Evolutionary conservation across 2,329 filamentous ascomycete species (phyloP), one percentile per base, ranked within the genome.

Genomic region (Spiromastix sp.): DNA sequence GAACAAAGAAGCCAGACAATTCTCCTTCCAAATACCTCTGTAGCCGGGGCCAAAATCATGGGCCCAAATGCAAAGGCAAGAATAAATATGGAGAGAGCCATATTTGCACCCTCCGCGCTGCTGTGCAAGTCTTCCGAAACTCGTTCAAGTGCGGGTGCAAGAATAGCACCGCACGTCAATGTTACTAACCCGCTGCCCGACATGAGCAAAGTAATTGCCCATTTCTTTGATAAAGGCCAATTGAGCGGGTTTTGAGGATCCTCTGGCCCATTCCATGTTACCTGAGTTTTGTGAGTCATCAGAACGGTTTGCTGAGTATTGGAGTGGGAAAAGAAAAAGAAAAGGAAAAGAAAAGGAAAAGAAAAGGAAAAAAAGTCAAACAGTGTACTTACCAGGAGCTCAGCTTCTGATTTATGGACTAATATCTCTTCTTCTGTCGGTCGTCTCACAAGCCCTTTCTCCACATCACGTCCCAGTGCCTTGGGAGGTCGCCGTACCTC

Each of bases 41-140:
- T 67, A 5, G 81, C 49, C 0, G 77, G 77, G 3, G 78, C 78
- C 64, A 78, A 78, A 2, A 81, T 44, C 4, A 80, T 57, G 1
- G 76, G 75, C 1, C 74, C 74, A 36, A 78, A 41, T 30, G 49
- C 49, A 42, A 75, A 78, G 1, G 72, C 72, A 0, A 79, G 55
- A 3, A 79, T 55, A 48, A 75, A 79, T 38, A 80, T 75, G 41
- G 68, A 74, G 21, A 77, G 71, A 10, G 71, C 66, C 48, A 77
- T 68, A 9, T 71, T 57, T 3, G 56, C 65, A 2, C 70, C 44
- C 4, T 64, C 66, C 3, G 51, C 42, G 39, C 60, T 61, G 4
- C 48, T 49, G 25, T 59, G 43, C 33, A 73, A 70, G 18, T 72
- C 67, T 9, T 41, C 39, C 42, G 61, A 62, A 17, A 72, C 51